These are phyloP conservation scores for Dryas alaskensis DNA, from an alignment of 306 rosid genomes.

Conservation along the genomic window DNA sequence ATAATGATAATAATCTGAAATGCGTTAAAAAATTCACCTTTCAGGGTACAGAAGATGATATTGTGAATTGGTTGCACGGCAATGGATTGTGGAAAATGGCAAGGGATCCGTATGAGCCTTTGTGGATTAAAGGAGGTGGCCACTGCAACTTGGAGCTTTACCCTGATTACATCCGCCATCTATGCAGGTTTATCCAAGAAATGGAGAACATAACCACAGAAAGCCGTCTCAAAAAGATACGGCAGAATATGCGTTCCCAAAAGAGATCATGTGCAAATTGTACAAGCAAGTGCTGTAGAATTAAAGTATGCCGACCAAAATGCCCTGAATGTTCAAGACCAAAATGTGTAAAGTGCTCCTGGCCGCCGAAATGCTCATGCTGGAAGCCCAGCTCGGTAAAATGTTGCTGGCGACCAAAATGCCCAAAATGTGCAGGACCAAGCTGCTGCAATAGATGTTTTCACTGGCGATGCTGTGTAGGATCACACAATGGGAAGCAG, in stretches of 20 bases:
- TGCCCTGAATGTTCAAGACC: conserved; percentile 39
- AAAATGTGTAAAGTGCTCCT: conserved; percentile 22
- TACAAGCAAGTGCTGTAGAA: conserved; percentile 36
- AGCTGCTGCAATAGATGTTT: conserved; percentile 50
- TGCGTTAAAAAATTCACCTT: conserved; percentile 27
- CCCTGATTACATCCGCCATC: conserved; percentile 92
- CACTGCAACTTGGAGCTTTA: conserved; percentile 98
- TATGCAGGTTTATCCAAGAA: conserved; percentile 73
- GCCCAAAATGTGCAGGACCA: conserved; percentile 32
- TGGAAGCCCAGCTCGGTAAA: conserved; percentile 18
- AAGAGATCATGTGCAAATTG: conserved; percentile 24
- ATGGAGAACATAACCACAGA: conserved; percentile 84
- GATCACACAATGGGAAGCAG: conserved; percentile 39
- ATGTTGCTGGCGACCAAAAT: conserved; percentile 34
- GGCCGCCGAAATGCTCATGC: conserved; percentile 37
- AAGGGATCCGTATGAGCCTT: conserved; percentile 80
- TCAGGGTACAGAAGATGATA: conserved; percentile 97
- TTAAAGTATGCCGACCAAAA: conserved; percentile 41
- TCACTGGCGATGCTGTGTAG: conserved; percentile 51
- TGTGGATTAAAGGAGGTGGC: conserved; percentile 98
- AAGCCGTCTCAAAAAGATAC: conserved; percentile 62
- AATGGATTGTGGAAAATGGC: conserved; percentile 87
- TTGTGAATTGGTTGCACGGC: conserved; percentile 91
- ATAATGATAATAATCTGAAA: conserved; percentile 3
- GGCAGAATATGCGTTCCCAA: conserved; percentile 35